Evolutionary conservation across 148 eudicot genomes (phyloP), one percentile per base, ranked within the genome.

Genomic region (Cornus suecica): DNA sequence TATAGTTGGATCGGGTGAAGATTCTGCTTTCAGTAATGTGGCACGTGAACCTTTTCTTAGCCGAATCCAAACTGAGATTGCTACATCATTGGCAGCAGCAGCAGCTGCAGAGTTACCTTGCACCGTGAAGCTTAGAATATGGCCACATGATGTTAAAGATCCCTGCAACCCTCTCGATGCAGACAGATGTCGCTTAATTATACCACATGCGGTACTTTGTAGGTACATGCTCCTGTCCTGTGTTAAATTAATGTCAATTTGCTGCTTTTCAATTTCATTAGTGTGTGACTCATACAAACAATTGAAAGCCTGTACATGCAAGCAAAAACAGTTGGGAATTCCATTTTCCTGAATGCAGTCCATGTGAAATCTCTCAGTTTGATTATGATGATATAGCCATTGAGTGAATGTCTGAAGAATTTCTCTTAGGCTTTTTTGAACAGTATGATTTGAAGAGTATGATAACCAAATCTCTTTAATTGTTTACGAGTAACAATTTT

Each of bases 151-250:
- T 76, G 78, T 87, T 41, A 89, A 90, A 83, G 89, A 91, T 66
- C 95, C 99, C 24, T 90, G 95, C 82, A 81, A 81, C 20, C 82
- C 83, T 74, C 98, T 96, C 76, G 94, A 91, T 34, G 81, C 88
- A 30, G 92, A 83, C 63, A 85, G 83, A 78, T 95, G 97, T 67
- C 97, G 97, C 45, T 85, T 96, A 83, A 87, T 84, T 5, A 91
- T 96, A 70, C 95, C 97, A 58, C 98, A 96, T 85, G 99, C 99
- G 25, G 99, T 96, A 15, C 99, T 96, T 75, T 96, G 99, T 78
- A 96, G 99, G 99, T 93, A 79, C 31, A 60, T 80, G 32, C 16
- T 41, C 72, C 23, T 65, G 10, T 23, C 14, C 41, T 48, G 66
- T 66, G 28, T 45, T 8, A 28, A 66, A 74, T 79, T 52, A 72